These are phyloP conservation scores for Phytophthora vignae DNA, from an alignment of 352 stramenopile genomes.

Conservation along the genomic window DNA sequence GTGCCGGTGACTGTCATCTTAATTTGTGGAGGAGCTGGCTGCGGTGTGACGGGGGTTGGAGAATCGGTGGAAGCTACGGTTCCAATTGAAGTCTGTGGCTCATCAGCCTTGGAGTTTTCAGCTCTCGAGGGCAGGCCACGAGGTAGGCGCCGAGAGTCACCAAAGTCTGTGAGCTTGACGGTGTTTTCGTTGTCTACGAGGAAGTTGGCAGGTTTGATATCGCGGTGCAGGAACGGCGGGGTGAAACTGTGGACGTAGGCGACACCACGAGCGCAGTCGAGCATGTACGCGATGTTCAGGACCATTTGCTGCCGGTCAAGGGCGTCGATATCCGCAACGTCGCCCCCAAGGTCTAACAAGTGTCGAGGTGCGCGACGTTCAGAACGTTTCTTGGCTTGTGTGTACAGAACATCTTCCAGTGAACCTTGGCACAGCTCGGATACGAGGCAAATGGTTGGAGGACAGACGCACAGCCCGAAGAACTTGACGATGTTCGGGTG, in stretches of 20 bases:
- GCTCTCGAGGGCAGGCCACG: conserved; percentile 9
- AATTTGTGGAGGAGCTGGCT: conserved; percentile 28
- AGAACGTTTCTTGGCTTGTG: conserved; percentile 20
- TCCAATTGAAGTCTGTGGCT: conserved; percentile 17
- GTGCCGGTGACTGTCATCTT: conserved; percentile 79
- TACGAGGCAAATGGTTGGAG: conserved; percentile 69
- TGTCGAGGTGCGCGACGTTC: conserved; percentile 9
- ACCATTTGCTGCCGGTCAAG: conserved; percentile 48
- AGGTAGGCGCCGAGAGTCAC: conserved; percentile 63
- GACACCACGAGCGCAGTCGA: conserved; percentile 63
- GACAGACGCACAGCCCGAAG: conserved; percentile 71
- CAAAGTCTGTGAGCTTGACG: conserved; percentile 77
- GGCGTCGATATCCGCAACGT: conserved; percentile 3
- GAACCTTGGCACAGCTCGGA: conserved; percentile 64
- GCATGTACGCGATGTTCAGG: conserved; percentile 66
- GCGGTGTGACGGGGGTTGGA: conserved; percentile 2
- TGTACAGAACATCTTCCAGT: conserved; percentile 52
- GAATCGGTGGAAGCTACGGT: conserved; percentile 20
- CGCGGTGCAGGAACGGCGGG: conserved; percentile 67
- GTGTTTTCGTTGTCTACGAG: conserved; percentile 58
- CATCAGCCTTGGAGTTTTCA: conserved; percentile 10
- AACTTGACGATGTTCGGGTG: conserved; percentile 78
- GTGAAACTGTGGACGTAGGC: conserved; percentile 76
- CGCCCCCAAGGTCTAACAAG: conserved; percentile 19
- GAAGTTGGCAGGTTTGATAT: conserved; percentile 76